phyloP scores from a whole-genome alignment of 805 yeast species.

The Cyberlindnera japonica region DNA sequence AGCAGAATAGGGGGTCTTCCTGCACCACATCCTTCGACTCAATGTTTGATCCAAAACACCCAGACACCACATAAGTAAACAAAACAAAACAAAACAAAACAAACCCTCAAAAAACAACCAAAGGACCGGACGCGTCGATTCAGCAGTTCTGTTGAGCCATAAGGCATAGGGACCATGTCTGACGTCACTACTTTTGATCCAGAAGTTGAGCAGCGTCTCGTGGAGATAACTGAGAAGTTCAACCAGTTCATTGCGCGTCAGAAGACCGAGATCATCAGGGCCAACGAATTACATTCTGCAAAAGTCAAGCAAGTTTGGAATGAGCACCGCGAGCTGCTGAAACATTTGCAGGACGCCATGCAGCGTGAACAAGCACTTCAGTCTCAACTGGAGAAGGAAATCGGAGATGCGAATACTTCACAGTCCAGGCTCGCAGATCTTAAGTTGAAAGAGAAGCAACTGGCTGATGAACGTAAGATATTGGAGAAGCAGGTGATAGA shows the following conservation, averaged over 20 bases:
- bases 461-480: constrained; percentile 29
- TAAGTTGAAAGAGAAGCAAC: constrained; percentile 32
- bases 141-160: neutral
- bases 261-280: constrained; percentile 31
- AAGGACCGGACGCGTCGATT: neutral
- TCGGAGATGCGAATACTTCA: constrained; percentile 29
- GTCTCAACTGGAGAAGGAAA: constrained; percentile 11
- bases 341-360: constrained; percentile 13
- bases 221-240: constrained; percentile 36
- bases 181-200: constrained; percentile 33
- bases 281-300: constrained; percentile 34
- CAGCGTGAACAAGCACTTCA: constrained; percentile 15
- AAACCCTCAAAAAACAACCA: too few species aligned
- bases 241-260: constrained; percentile 34
- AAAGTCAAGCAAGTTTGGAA: constrained; percentile 31
- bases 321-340: constrained; percentile 31
- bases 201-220: constrained; percentile 35
- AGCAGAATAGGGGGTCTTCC: neutral
- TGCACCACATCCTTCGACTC: neutral
- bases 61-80: neutral
- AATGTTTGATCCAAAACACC: neutral
- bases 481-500: constrained; percentile 32
- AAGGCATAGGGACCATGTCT: constrained; percentile 15
- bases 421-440: constrained; percentile 33
- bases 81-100: neutral